Evolutionary conservation across 192 early-diverging fungal species (phyloP).

Genomic region (Coemansia sp.): DNA sequence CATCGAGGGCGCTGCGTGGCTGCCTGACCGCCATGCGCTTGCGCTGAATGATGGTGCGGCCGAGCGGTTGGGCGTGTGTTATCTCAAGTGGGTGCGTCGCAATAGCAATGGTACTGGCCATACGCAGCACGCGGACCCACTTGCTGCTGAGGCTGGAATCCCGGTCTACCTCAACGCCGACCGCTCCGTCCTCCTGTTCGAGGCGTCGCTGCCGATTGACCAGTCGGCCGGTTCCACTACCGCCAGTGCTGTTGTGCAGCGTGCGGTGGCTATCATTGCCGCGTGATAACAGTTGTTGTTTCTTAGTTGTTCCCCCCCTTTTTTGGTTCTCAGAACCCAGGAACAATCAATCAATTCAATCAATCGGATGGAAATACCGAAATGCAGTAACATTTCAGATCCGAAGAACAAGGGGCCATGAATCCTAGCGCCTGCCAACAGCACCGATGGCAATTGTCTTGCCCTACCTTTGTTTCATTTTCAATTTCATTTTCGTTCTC

Average conservation of each 20-base stretch:
- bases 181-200: slow-evolving; percentile 61
- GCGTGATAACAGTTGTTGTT: slow-evolving; percentile 3
- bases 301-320: not conserved
- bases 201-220: slow-evolving; percentile 40
- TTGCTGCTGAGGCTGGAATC: slow-evolving; percentile 17
- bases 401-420: too few species aligned
- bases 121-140: not conserved
- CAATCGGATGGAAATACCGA: not conserved
- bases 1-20: slow-evolving; percentile 57
- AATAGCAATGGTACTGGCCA: too few species aligned
- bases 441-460: too few species aligned
- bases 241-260: slow-evolving; percentile 51
- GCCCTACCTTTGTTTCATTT: too few species aligned
- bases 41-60: slow-evolving; percentile 41
- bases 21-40: slow-evolving; percentile 19
- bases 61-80: slow-evolving; percentile 32
- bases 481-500: too few species aligned
- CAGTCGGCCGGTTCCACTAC: not conserved
- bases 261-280: slow-evolving; percentile 61
- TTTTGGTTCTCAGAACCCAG: not conserved
- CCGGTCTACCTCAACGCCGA: slow-evolving; percentile 73
- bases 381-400: too few species aligned
- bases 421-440: too few species aligned
- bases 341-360: not conserved
- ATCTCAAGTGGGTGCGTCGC: slow-evolving; percentile 39